phyloP scores from a whole-genome alignment of 768 basidiomycete genomes.

The Termitomyces sp. region DNA sequence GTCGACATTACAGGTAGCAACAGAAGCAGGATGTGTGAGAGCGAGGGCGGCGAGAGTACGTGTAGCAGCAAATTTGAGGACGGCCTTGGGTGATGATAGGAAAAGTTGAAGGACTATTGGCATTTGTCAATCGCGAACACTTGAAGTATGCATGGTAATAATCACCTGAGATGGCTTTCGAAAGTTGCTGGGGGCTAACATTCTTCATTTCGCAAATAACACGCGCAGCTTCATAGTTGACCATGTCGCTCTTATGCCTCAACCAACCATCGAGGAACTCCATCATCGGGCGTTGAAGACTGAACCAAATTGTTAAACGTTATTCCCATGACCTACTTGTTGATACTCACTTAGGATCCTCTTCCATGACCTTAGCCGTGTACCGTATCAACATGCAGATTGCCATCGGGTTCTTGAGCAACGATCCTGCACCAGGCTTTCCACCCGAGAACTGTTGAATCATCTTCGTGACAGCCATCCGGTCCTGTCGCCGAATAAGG shows the following conservation, averaged over 20 bases:
- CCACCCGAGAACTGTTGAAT: constrained; percentile 95
- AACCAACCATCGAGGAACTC: constrained; percentile 94
- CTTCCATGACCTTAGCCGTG: constrained; percentile 98
- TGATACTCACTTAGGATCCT: constrained; percentile 90
- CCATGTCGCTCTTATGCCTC: constrained; percentile 99
- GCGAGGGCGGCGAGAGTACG: constrained; percentile 91
- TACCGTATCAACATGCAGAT: constrained; percentile 98
- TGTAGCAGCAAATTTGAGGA: constrained; percentile 96
- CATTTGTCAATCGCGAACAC: constrained; percentile 5
- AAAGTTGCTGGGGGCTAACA: constrained; percentile 72
- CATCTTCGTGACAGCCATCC: constrained; percentile 99
- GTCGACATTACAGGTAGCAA: constrained; percentile 92
- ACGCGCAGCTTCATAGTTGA: constrained; percentile 97
- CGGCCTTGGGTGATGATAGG: constrained; percentile 91
- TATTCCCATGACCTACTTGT: background rate
- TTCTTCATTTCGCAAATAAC: constrained; percentile 96
- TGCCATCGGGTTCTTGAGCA: constrained; percentile 93
- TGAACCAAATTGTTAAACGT: constrained; percentile 25
- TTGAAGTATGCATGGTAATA: constrained; percentile 7
- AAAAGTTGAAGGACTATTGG: constrained; percentile 85
- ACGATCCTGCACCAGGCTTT: constrained; percentile 77
- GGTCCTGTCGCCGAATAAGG: constrained; percentile 92
- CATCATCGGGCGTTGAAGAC: constrained; percentile 88
- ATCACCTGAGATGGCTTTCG: constrained; percentile 86
- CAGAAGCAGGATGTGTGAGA: constrained; percentile 79